Evolutionary conservation across 2,329 filamentous ascomycete species (phyloP), one percentile per base, ranked within the genome.

Genomic region (Neofusicoccum ribis): DNA sequence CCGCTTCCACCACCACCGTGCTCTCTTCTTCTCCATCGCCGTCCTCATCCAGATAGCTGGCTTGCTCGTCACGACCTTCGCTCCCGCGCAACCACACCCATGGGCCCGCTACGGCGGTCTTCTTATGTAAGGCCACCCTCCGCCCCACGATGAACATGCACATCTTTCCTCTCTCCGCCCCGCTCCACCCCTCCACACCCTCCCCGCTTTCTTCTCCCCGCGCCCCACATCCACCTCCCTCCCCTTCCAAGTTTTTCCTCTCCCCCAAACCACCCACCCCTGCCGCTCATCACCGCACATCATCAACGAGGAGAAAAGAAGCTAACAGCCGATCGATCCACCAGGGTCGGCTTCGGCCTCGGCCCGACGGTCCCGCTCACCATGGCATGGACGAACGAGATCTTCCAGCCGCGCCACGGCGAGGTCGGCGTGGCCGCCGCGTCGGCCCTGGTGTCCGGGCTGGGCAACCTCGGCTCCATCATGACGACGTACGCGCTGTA

Each of bases 361-460:
- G 93, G 93, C 1, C 93, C 93, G 3, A 96, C 93, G 0, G 92
- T 96, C 0, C 93, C 93, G 11, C 94, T 94, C 72, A 94, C 91
- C 76, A 97, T 97, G 93, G 90, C 92, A 41, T 96, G 93, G 93
- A 92, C 91, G 37, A 91, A 88, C 68, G 91, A 96, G 78, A 90
- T 96, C 73, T 97, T 97, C 82, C 92, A 96, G 79, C 86, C 86
- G 37, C 89, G 93, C 12, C 93, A 97, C 73, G 92, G 93, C 52
- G 93, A 97, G 77, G 91, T 97, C 23, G 93, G 93, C 64, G 92
- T 97, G 6, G 93, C 93, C 3, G 90, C 93, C 14, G 92, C 93
- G 0, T 88, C 90, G 1, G 93, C 93, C 2, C 83, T 97, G 11
- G 93, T 97, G 0, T 95, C 91, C 0, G 93, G 93, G 0, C 83